A percentile compares a stretch with the other conserved stretches of the same genome.
These are phyloP conservation scores for Lentinula detonsa DNA, from an alignment of 768 basidiomycete genomes.

Conservation along the genomic window DNA sequence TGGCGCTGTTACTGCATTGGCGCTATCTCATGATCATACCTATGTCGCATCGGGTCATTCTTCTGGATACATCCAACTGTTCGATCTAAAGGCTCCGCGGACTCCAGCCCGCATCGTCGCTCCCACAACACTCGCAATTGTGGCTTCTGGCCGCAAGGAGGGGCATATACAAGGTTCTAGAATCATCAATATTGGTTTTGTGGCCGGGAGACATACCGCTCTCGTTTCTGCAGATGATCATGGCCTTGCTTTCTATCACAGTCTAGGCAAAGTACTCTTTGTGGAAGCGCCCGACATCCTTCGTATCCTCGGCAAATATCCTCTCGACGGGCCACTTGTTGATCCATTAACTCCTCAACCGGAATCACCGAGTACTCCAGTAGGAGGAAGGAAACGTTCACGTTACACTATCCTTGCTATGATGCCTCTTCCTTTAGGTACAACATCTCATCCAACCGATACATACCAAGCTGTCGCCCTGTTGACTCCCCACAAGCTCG, in stretches of 20 bases:
- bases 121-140: conserved; percentile 62
- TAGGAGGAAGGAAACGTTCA: conserved; percentile 34
- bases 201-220: conserved; percentile 89
- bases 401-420: conserved; percentile 73
- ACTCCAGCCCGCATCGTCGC: conserved; percentile 62
- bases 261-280: conserved; percentile 88
- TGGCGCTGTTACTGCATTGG: conserved; percentile 83
- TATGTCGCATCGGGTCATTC: conserved; percentile 87
- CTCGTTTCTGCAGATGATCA: conserved; percentile 85
- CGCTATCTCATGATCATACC: conserved; percentile 90
- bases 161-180: conserved; percentile 78
- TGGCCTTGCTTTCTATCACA: conserved; percentile 94
- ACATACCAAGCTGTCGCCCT: conserved; percentile 75
- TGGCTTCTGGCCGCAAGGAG: conserved; percentile 75
- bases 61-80: conserved; percentile 81
- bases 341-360: conserved; percentile 8
- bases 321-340: conserved; percentile 36
- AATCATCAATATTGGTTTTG: conserved; percentile 79
- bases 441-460: conserved; percentile 70
- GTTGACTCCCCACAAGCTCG: conserved; percentile 84
- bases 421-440: conserved; percentile 77
- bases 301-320: conserved; percentile 89
- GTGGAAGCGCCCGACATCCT: conserved; percentile 93
- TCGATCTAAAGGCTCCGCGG: conserved; percentile 67
- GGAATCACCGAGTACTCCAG: conserved; percentile 13